Evolutionary conservation across 495 filamentous ascomycete species (phyloP).

Genomic region (Chaetomium cochliodes): DNA sequence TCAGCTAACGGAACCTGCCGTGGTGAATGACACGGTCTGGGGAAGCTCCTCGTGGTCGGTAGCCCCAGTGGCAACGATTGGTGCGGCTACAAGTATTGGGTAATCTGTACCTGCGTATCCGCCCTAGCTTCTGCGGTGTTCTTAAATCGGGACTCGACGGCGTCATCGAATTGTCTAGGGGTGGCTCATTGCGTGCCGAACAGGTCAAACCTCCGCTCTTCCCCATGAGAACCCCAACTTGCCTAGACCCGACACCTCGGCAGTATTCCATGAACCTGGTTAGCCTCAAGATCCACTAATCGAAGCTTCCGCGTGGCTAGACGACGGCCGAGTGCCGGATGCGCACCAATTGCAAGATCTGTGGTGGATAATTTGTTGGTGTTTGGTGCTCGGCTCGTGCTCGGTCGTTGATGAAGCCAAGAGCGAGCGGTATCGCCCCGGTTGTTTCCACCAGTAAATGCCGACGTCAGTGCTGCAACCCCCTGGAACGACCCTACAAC

Average conservation of each 20-base stretch:
- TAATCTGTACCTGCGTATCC: not conserved
- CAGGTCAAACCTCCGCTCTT: not conserved
- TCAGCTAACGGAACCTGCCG: not conserved
- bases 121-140: not conserved
- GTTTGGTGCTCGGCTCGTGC: not conserved
- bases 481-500: not conserved
- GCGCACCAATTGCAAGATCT: slow-evolving; percentile 1
- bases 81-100: not conserved
- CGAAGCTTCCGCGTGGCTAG: too few relatives aligned
- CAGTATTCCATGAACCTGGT: slow-evolving; percentile 1
- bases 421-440: too few relatives aligned
- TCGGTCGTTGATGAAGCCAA: too few relatives aligned
- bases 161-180: not conserved
- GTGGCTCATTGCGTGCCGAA: not conserved
- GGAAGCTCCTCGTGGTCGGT: not conserved
- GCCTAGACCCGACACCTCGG: not conserved
- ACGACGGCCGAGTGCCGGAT: not conserved
- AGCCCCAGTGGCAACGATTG: not conserved
- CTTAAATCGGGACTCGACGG: not conserved
- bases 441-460: not conserved
- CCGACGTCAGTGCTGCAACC: not conserved
- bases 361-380: not conserved
- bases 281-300: not conserved
- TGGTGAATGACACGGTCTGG: not conserved
- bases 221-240: not conserved